Base-by-base conservation (phyloP, 2,329 filamentous ascomycete species). In the Colletotrichum musae region DNA sequence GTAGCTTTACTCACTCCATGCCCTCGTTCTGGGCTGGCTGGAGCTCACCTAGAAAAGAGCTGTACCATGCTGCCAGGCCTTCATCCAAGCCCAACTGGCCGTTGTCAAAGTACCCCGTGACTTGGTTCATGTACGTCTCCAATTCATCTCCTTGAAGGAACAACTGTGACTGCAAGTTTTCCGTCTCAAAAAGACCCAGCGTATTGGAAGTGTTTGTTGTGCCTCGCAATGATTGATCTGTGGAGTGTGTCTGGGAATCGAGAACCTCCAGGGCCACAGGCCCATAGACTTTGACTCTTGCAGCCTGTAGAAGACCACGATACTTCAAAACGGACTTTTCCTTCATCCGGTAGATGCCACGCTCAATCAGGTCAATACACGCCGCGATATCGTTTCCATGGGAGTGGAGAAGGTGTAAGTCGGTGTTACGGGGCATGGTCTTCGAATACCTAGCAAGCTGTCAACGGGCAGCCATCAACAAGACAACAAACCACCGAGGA, bases 61-160 rank as follows among this genome's bases (percentile, higher is more conserved):
- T 67, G 32, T 72, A 72, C 71, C 71, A 72, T 6, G 64, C 70
- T 13, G 56, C 62, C 45, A 72, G 32, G 9, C 63, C 67, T 13
- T 72, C 71, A n/a, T 72, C 71, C 36, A 72, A 36, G 16, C 65
- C 63, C 39, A 70, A 7, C 7, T 70, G 45, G 24, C 62, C 54
- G 13, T 32, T 62, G 50, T 70, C 64, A 24, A 72, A 70, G 45
- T 70, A 72, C n/a, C 64, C 67, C 12, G 63, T 65, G 4, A 72
- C 70, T 48, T 72, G 67, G 39, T 52, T 72, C 41, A 72, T 43
- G 21, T 72, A 72, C 2, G 57, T 72, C 53, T 72, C 71, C 26
- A 72, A 32, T 1, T 53, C 67, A 21, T 70, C 70, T 2, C 58
- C 64, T 36, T 63, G 56, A n/a, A 70, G 58, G 13, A 68, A 64